A percentile compares a stretch with the other conserved stretches of the same genome.
Conservation (phyloP, 495 filamentous ascomycete genomes). For the Hypomontagnella submonticulosa region DNA sequence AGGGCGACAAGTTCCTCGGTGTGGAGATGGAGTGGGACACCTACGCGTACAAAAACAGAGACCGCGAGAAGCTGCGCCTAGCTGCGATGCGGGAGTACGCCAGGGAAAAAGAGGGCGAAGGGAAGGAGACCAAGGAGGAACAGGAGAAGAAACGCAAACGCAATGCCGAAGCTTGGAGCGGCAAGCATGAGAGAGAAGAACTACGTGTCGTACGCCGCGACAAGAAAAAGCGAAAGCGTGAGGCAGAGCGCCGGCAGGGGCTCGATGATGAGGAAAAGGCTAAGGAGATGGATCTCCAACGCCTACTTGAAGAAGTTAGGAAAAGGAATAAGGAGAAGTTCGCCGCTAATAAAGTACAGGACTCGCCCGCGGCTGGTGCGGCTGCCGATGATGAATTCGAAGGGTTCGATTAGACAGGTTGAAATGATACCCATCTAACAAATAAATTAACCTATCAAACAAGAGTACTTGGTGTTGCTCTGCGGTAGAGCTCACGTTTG, state of each 20-base stretch:
- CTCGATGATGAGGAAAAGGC: slow-evolving; percentile 80
- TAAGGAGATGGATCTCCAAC: slow-evolving; percentile 75
- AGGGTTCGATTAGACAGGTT: slow-evolving; percentile 52
- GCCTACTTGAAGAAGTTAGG: slow-evolving; percentile 78
- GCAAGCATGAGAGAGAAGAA: slow-evolving; percentile 77
- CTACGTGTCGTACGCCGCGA: slow-evolving; percentile 74
- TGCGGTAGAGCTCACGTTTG: no score
- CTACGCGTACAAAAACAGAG: slow-evolving; percentile 80
- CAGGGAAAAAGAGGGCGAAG: slow-evolving; percentile 45
- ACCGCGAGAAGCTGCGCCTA: slow-evolving; percentile 75
- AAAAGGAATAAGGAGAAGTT: slow-evolving; percentile 62
- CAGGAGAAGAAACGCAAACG: slow-evolving; percentile 59
- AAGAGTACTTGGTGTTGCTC: no score
- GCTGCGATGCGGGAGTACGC: slow-evolving; percentile 47
- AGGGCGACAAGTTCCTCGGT: slow-evolving; percentile 72
- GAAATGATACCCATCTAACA: slow-evolving; percentile 34
- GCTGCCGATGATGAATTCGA: slow-evolving; percentile 57
- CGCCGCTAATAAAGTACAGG: slow-evolving; percentile 28
- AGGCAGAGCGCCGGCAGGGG: slow-evolving; percentile 71
- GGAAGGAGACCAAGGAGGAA: slow-evolving; percentile 73
- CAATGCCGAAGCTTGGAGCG: slow-evolving; percentile 81
- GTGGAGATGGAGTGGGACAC: slow-evolving; percentile 65
- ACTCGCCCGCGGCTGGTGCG: not conserved
- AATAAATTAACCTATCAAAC: no score
- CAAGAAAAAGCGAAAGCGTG: slow-evolving; percentile 76